Evolutionary conservation across 2,329 filamentous ascomycete species (phyloP).

Genomic region (Trichoderma semiorbis): DNA sequence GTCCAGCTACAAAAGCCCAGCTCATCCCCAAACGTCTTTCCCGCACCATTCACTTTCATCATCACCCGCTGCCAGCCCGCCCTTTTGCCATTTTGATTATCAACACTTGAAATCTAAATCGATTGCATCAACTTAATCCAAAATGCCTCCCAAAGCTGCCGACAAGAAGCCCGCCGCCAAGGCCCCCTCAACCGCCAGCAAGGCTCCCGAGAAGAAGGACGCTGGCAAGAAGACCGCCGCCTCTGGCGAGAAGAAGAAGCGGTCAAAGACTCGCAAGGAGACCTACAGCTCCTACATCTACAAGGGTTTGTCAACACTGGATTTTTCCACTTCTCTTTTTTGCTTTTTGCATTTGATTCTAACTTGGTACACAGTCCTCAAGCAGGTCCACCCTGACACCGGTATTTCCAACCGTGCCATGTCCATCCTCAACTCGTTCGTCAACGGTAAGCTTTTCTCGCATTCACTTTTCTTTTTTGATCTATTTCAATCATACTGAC

Average conservation of each 20-base stretch:
- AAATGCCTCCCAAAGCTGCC: slow-evolving; percentile 97
- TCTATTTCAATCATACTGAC: background rate
- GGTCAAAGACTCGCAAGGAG: slow-evolving; percentile 99
- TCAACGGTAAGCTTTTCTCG: slow-evolving; percentile 70
- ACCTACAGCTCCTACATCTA: slow-evolving; percentile 99
- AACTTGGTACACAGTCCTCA: slow-evolving; percentile 67
- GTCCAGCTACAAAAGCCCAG: slow-evolving; percentile 60
- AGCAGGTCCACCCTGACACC: slow-evolving; percentile 99
- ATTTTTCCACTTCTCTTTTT: background rate
- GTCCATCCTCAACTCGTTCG: slow-evolving; percentile 99
- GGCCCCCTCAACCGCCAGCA: slow-evolving; percentile 73
- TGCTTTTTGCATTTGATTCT: slow-evolving; percentile 9
- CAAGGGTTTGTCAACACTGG: slow-evolving; percentile 68
- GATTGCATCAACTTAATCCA: slow-evolving; percentile 32
- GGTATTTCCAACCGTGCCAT: slow-evolving; percentile 99
- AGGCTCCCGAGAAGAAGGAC: slow-evolving; percentile 93
- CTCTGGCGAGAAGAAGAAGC: slow-evolving; percentile 99
- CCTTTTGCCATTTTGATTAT: slow-evolving; percentile 22
- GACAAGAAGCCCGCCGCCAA: slow-evolving; percentile 99
- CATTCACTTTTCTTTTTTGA: background rate
- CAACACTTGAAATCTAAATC: slow-evolving; percentile 21
- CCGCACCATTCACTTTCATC: slow-evolving; percentile 45
- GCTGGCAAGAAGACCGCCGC: slow-evolving; percentile 99
- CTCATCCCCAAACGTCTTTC: slow-evolving; percentile 47
- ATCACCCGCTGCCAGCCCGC: slow-evolving; percentile 32